A percentile compares a stretch with the other conserved stretches of the same genome.
Conservation (phyloP, 2,329 filamentous ascomycete species). For the Alternaria dauci region DNA sequence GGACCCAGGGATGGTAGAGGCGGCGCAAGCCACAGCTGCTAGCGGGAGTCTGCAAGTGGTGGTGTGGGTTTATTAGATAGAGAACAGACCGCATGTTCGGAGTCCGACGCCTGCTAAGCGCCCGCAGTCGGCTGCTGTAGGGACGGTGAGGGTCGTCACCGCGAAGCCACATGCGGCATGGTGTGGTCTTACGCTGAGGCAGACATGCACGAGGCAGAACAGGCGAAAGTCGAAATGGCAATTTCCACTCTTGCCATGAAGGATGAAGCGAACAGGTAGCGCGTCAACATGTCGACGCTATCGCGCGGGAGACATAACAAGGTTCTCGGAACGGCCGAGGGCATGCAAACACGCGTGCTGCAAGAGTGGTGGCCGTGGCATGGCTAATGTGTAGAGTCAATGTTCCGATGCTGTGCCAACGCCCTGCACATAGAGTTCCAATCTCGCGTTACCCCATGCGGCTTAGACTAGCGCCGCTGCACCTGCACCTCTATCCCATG, state of each 20-base stretch:
- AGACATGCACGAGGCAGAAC: conserved; percentile 10
- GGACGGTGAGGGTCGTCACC: conserved; percentile 34
- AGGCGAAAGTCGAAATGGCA: conserved; percentile 23
- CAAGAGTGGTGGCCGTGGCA: conserved; percentile 5
- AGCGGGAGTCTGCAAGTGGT: conserved; percentile 14
- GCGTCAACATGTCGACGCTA: conserved; percentile 1
- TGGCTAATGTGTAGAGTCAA: conserved; percentile 7
- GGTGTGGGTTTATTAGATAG: conserved; percentile 9
- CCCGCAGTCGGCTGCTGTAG: conserved; percentile 19
- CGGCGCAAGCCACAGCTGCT: conserved; percentile 18
- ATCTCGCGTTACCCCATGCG: conserved; percentile 24
- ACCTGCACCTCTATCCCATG: conserved; percentile 21
- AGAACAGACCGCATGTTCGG: conserved; percentile 31
- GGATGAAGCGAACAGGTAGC: conserved; percentile 10
- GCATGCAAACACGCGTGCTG: conserved; percentile 7
- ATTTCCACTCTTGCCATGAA: conserved; percentile 8
- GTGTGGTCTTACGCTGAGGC: conserved; percentile 13
- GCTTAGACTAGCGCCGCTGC: conserved; percentile 23
- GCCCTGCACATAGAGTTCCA: conserved; percentile 26
- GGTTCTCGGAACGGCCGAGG: conserved; percentile 22
- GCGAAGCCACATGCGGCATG: conserved; percentile 14
- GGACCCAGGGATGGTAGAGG: conserved; percentile 17
- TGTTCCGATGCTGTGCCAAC: conserved; percentile 18
- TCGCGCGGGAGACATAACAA: conserved; percentile 11
- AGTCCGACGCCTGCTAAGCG: conserved; percentile 41